Evolutionary conservation across 176 grass and related monocot species (phyloP).

Genomic region (Aegilops longissima): DNA sequence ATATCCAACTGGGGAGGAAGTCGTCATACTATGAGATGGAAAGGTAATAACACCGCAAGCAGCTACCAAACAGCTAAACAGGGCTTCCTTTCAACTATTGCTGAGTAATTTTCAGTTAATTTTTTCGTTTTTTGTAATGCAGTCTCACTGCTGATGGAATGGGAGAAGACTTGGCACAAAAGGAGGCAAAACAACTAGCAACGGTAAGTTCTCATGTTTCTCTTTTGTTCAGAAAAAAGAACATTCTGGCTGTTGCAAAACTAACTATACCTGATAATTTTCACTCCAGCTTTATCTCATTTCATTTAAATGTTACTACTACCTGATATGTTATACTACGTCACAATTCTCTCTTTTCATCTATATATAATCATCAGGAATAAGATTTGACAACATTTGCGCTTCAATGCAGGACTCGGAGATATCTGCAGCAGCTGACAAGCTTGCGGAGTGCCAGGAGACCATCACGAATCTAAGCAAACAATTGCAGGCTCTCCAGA

Average conservation of each 20-base stretch:
- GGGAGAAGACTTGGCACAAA: neutral
- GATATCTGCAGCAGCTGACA: conserved; percentile 46
- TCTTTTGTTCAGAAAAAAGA: neutral
- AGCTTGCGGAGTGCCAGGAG: conserved; percentile 75
- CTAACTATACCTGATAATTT: neutral
- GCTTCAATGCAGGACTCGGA: conserved; percentile 47
- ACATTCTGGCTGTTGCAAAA: neutral
- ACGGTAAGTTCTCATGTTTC: conserved; percentile 46
- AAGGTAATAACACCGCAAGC: conserved; percentile 32
- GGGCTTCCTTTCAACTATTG: neutral
- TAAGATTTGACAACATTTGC: neutral
- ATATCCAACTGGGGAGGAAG: conserved; percentile 21
- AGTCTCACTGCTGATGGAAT: conserved; percentile 42
- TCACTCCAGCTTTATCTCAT: neutral
- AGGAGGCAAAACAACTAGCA: conserved; percentile 48
- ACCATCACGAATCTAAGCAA: conserved; percentile 64
- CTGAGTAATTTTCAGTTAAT: neutral
- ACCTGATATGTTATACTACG: no score
- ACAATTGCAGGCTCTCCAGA: conserved; percentile 56
- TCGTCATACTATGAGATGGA: conserved; percentile 23
- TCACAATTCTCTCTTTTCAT: no score
- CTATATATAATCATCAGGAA: neutral
- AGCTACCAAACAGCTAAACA: neutral
- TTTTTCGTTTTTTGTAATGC: neutral
- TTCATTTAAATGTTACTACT: neutral